Conservation (phyloP, 2,329 filamentous ascomycete genomes). For the Trichoderma sp. region DNA sequence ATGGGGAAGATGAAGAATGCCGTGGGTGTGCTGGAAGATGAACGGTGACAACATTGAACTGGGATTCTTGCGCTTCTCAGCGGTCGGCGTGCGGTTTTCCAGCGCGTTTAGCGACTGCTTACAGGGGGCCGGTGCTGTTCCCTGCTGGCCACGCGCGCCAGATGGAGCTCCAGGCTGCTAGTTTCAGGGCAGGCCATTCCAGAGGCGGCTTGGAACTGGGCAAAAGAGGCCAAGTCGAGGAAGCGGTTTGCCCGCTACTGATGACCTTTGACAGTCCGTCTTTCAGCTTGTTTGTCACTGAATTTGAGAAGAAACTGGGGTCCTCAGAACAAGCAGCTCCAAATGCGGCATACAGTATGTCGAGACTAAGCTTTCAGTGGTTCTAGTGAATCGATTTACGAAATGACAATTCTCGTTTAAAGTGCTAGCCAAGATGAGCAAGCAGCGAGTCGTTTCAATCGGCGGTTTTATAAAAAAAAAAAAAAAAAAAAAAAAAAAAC, state of each 20-base stretch:
- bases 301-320: neutral
- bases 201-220: neutral
- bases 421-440: neutral
- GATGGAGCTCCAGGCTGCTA: conserved; percentile 2
- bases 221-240: neutral
- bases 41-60: neutral
- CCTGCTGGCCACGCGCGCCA: conserved; percentile 10
- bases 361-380: neutral
- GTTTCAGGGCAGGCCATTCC: neutral
- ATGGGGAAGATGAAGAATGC: neutral
- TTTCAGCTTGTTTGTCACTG: neutral
- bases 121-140: neutral
- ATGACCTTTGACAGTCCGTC: neutral
- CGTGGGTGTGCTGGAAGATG: neutral
- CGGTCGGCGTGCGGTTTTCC: neutral
- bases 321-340: neutral
- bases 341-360: neutral
- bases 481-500: too few species aligned
- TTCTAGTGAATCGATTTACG: neutral
- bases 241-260: neutral
- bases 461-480: too few species aligned
- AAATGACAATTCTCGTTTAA: neutral
- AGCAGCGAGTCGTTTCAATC: neutral
- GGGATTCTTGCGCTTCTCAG: neutral
- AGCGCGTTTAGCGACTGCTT: neutral